Percentiles rank a stretch among this genome's conserved stretches.
Evolutionary conservation across 768 basidiomycete species (phyloP).

Genomic region (Omphalotus guepiniiformis): DNA sequence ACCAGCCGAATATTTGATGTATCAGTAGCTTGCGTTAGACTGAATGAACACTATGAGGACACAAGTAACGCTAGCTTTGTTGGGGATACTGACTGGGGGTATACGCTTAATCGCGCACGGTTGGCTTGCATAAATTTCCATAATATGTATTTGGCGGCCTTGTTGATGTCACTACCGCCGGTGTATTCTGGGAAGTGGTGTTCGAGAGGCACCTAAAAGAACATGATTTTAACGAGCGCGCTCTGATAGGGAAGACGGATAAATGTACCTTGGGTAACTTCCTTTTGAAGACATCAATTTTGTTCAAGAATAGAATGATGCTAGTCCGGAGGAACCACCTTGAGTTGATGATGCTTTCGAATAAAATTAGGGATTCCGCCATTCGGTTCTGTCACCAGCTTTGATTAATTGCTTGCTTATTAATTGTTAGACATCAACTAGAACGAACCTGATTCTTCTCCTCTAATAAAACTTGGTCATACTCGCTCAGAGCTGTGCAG

Average conservation of each 20-base stretch:
- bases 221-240: background rate
- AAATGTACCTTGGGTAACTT: slow-evolving; percentile 39
- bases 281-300: slow-evolving; percentile 74
- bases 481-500: slow-evolving; percentile 68
- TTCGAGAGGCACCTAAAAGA: slow-evolving; percentile 55
- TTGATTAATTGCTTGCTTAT: background rate
- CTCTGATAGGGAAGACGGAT: slow-evolving; percentile 2
- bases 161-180: slow-evolving; percentile 86
- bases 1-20: slow-evolving; percentile 76
- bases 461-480: slow-evolving; percentile 69
- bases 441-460: slow-evolving; percentile 55
- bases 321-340: slow-evolving; percentile 67
- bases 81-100: slow-evolving; percentile 69
- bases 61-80: background rate
- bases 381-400: slow-evolving; percentile 56
- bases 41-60: slow-evolving; percentile 21
- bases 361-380: slow-evolving; percentile 69
- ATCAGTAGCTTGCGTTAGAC: slow-evolving; percentile 80
- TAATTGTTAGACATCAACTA: slow-evolving; percentile 4
- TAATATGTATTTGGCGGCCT: slow-evolving; percentile 90
- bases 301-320: slow-evolving; percentile 67
- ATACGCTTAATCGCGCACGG: slow-evolving; percentile 76
- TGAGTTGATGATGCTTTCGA: slow-evolving; percentile 77
- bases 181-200: slow-evolving; percentile 85
- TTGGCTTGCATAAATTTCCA: slow-evolving; percentile 96